Evolutionary conservation across 208 protist species (phyloP).

Genomic region (Trypanosoma theileri): DNA sequence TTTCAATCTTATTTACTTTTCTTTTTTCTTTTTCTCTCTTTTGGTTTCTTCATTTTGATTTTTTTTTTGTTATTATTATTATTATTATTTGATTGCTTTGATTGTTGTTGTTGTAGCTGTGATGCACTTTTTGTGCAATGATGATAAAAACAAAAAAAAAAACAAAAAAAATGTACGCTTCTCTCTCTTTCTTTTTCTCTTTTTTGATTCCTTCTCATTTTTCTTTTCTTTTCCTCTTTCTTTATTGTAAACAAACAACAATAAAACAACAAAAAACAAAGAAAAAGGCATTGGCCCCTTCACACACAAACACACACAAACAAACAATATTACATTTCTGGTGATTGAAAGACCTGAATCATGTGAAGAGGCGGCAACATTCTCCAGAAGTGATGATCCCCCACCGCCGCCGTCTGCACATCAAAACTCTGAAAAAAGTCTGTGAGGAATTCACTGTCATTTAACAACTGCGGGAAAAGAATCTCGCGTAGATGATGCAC

Average conservation of each 20-base stretch:
- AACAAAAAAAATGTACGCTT: not conserved
- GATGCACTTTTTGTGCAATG: not conserved
- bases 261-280: too few relatives aligned
- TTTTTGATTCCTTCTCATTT: not conserved
- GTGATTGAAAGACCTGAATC: constrained; percentile 38
- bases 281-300: too few relatives aligned
- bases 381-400: constrained; percentile 36
- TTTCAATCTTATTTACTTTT: too few relatives aligned
- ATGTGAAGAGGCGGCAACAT: constrained; percentile 43
- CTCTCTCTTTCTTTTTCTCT: not conserved
- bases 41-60: too few relatives aligned
- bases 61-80: too few relatives aligned
- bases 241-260: not conserved
- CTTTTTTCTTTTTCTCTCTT: too few relatives aligned
- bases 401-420: not conserved
- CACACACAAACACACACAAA: too few relatives aligned
- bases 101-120: too few relatives aligned
- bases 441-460: constrained; percentile 9
- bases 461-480: constrained; percentile 32
- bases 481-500: constrained; percentile 38
- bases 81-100: too few relatives aligned
- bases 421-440: constrained; percentile 29
- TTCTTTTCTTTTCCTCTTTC: constrained; percentile 2
- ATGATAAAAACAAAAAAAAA: not conserved
- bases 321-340: not conserved